phyloP scores from a whole-genome alignment of 1,139 yeast species.

The Magnusiomyces paraingens region DNA sequence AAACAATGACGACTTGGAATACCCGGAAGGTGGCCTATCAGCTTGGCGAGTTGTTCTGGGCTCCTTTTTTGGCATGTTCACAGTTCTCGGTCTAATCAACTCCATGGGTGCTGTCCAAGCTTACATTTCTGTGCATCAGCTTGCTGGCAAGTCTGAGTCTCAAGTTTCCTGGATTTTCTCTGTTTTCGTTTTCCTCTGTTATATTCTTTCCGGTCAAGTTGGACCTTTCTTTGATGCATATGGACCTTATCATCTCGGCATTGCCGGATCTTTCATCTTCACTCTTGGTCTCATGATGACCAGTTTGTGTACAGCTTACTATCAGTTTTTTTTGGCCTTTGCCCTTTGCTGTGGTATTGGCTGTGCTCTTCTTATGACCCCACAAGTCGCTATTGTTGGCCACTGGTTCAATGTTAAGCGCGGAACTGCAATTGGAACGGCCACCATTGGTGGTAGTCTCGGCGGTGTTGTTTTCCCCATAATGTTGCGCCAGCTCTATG shows the following conservation, averaged over 20 bases:
- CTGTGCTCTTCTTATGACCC: slow-evolving; percentile 51
- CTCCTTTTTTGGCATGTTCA: slow-evolving; percentile 49
- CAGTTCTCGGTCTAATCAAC: slow-evolving; percentile 58
- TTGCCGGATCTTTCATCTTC: slow-evolving; percentile 42
- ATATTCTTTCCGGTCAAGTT: slow-evolving; percentile 51
- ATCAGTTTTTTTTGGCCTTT: slow-evolving; percentile 55
- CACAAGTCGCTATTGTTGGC: slow-evolving; percentile 52
- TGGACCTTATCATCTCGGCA: slow-evolving; percentile 25
- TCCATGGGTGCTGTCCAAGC: slow-evolving; percentile 57
- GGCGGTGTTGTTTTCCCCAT: slow-evolving; percentile 59
- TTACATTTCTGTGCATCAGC: slow-evolving; percentile 46
- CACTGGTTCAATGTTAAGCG: slow-evolving; percentile 56
- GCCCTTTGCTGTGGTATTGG: slow-evolving; percentile 53
- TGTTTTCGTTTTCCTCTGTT: slow-evolving; percentile 48
- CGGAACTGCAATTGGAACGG: slow-evolving; percentile 51
- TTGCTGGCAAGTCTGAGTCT: slow-evolving; percentile 39
- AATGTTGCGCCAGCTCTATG: slow-evolving; percentile 44
- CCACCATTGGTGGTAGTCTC: slow-evolving; percentile 55
- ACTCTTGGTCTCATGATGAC: slow-evolving; percentile 45
- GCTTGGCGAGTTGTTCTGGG: slow-evolving; percentile 60
- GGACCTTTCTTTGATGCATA: slow-evolving; percentile 55
- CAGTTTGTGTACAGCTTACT: slow-evolving; percentile 46
- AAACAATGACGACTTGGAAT: slow-evolving; percentile 18
- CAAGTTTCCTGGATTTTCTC: slow-evolving; percentile 61
- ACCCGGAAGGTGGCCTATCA: slow-evolving; percentile 58